Conservation (phyloP, 192 early-diverging fungal genomes). For the Powellomyces hirtus region DNA sequence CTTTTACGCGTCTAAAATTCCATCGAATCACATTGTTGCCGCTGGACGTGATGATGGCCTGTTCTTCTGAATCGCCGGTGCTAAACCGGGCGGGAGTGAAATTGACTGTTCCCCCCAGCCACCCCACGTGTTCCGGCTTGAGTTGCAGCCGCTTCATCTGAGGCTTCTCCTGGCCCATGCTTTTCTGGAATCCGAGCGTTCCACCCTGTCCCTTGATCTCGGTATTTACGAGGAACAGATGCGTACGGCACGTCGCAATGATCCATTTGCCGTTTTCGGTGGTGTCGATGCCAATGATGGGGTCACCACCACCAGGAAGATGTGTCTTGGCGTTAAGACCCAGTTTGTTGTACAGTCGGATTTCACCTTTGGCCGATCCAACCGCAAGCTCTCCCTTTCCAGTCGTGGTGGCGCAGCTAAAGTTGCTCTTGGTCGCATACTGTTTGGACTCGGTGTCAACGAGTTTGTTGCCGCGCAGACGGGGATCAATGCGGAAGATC, state of each 20-base stretch:
- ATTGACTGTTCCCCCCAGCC: conserved; percentile 61
- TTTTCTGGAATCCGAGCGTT: conserved; percentile 58
- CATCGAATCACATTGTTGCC: conserved; percentile 90
- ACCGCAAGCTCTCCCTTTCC: conserved; percentile 78
- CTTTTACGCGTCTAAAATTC: conserved; percentile 82
- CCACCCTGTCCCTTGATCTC: conserved; percentile 34
- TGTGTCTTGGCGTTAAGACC: conserved; percentile 81
- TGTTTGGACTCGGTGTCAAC: conserved; percentile 68
- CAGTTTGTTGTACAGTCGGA: conserved; percentile 78
- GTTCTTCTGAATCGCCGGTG: conserved; percentile 72
- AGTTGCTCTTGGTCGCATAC: conserved; percentile 67
- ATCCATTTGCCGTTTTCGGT: conserved; percentile 81
- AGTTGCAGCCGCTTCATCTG: conserved; percentile 73
- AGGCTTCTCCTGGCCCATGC: conserved; percentile 64
- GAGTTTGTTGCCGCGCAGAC: conserved; percentile 68
- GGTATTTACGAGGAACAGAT: conserved; percentile 81
- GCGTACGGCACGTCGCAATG: conserved; percentile 84
- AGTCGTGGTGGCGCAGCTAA: conserved; percentile 73
- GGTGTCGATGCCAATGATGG: conserved; percentile 86
- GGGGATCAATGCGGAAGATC: conserved; percentile 87
- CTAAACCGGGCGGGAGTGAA: conserved; percentile 93
- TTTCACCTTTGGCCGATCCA: conserved; percentile 81
- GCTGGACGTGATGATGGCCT: conserved; percentile 83
- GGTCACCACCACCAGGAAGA: conserved; percentile 83
- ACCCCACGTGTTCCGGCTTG: conserved; percentile 83